A percentile compares a stretch with the other conserved stretches of the same genome.
These are phyloP conservation scores for Cavenderia fasciculata DNA, from an alignment of 78 protist species.

Conservation along the genomic window DNA sequence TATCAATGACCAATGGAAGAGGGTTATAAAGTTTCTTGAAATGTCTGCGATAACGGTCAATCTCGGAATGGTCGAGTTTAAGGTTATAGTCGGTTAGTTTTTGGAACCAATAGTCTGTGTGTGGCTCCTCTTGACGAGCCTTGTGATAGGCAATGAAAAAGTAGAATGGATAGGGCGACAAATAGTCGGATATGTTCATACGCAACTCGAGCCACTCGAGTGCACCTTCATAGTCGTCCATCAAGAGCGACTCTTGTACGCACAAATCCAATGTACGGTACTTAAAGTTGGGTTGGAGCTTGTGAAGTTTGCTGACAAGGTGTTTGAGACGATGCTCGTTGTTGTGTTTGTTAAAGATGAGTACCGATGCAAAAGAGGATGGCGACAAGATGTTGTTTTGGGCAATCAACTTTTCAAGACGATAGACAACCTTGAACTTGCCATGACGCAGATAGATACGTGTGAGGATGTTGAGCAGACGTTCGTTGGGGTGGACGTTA, in stretches of 20 bases:
- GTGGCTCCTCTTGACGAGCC: neutral
- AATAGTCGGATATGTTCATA: neutral
- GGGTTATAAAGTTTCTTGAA: slow-evolving; percentile 4
- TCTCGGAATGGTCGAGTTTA: too few relatives aligned
- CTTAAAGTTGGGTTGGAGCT: neutral
- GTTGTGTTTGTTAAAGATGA: neutral
- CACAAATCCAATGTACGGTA: neutral
- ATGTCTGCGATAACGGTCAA: neutral
- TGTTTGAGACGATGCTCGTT: neutral
- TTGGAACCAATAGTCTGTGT: neutral
- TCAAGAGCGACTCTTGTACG: neutral
- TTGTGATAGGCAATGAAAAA: slow-evolving; percentile 5
- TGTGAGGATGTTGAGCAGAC: neutral
- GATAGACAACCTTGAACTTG: neutral
- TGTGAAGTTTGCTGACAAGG: neutral
- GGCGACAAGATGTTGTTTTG: neutral
- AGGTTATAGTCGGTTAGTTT: neutral
- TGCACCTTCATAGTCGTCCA: neutral
- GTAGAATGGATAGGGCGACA: neutral
- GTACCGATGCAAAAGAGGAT: slow-evolving; percentile 1
- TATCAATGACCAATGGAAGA: too few relatives aligned
- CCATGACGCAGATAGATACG: slow-evolving; percentile 3
- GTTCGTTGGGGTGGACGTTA: neutral
- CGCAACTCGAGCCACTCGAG: slow-evolving; percentile 4
- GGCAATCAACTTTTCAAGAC: neutral